These are phyloP conservation scores for Nothomitra cinnamomea DNA, from an alignment of 2,329 filamentous ascomycete genomes.

Conservation along the genomic window DNA sequence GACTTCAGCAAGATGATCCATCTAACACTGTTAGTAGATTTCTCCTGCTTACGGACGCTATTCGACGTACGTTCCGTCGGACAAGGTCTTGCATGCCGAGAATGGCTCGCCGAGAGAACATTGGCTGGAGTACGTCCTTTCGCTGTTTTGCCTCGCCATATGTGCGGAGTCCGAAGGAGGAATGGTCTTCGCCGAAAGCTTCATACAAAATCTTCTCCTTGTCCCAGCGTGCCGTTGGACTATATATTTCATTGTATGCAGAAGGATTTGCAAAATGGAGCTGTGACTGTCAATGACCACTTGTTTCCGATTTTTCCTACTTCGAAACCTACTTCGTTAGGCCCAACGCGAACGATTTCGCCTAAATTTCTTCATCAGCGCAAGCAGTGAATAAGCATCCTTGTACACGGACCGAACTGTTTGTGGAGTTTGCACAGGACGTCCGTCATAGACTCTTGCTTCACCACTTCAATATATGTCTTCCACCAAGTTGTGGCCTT, in stretches of 20 bases:
- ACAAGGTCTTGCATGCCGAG: constrained; percentile 21
- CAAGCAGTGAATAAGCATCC: neutral
- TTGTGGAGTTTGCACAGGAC: constrained; percentile 10
- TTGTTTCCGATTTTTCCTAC: neutral
- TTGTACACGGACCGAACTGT: constrained; percentile 9
- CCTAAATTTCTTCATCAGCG: constrained; percentile 8
- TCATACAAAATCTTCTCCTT: neutral
- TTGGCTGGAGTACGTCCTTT: constrained; percentile 1
- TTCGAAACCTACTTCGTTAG: constrained; percentile 6
- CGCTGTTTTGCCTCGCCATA: constrained; percentile 1
- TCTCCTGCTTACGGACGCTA: neutral
- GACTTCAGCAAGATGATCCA: constrained; percentile 18
- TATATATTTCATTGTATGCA: neutral
- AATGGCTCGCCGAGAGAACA: constrained; percentile 14
- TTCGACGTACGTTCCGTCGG: constrained; percentile 17
- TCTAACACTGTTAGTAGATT: constrained; percentile 9
- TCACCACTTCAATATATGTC: constrained; percentile 16
- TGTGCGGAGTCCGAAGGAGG: neutral
- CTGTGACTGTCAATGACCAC: neutral
- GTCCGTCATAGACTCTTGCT: constrained; percentile 8
- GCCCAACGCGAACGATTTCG: constrained; percentile 13
- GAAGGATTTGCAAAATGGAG: constrained; percentile 1
- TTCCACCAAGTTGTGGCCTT: constrained; percentile 10
- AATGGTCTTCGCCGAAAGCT: neutral
- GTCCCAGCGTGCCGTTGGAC: neutral